phyloP scores from a whole-genome alignment of 257 asterid species.

The Nicotiana undulata region DNA sequence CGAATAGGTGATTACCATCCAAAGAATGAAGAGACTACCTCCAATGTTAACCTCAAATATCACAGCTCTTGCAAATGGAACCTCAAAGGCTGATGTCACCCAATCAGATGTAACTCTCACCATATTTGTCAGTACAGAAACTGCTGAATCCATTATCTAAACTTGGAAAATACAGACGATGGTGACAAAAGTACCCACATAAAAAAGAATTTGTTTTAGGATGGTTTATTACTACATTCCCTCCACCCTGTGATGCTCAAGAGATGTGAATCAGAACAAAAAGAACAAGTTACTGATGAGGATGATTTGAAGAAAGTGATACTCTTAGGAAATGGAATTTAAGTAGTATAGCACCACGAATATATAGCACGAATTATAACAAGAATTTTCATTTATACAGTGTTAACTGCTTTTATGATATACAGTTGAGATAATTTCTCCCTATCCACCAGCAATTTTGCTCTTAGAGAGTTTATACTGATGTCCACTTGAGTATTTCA shows the following conservation, averaged over 20 bases:
- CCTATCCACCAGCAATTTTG: not conserved
- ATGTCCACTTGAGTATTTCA: not conserved
- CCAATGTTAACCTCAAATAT: slow-evolving; percentile 85
- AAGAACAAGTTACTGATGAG: not conserved
- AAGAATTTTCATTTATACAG: not conserved
- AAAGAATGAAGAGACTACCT: slow-evolving; percentile 32
- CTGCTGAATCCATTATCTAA: slow-evolving; percentile 32
- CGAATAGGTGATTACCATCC: not conserved
- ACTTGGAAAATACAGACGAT: not conserved
- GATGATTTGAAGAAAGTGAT: not conserved
- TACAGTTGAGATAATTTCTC: not conserved
- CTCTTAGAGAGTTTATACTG: not conserved
- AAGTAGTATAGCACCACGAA: not conserved
- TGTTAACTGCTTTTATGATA: too few species aligned
- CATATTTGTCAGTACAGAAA: slow-evolving; percentile 34
- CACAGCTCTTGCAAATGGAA: slow-evolving; percentile 71
- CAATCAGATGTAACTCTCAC: slow-evolving; percentile 56
- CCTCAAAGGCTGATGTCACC: slow-evolving; percentile 52
- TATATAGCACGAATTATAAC: not conserved
- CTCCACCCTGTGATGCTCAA: not conserved
- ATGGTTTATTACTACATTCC: not conserved
- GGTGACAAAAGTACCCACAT: not conserved
- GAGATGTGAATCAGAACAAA: not conserved
- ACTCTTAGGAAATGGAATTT: not conserved
- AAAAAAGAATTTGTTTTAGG: not conserved